phyloP scores from a whole-genome alignment of 371 early-diverging fungal species.

The Dinochytrium kinnereticum region DNA sequence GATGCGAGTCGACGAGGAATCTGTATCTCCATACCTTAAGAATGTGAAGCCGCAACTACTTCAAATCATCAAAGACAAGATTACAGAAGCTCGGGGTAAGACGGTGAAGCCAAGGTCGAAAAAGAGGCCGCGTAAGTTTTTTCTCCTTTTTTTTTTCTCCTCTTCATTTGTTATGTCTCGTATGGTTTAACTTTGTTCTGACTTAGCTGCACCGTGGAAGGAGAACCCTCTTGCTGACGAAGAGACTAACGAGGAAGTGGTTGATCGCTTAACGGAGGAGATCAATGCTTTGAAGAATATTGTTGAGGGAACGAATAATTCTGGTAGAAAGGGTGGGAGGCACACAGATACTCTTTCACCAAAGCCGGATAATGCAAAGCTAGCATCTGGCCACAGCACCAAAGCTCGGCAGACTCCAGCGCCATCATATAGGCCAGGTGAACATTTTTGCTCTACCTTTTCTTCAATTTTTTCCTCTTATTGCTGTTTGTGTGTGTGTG shows the following conservation, averaged over 20 bases:
- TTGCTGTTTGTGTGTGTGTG: too few relatives aligned
- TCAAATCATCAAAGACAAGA: conserved; percentile 27
- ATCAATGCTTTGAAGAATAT: conserved; percentile 22
- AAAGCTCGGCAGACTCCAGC: neutral
- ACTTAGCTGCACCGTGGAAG: conserved; percentile 9
- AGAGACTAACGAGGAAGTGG: conserved; percentile 15
- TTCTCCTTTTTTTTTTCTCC: neutral
- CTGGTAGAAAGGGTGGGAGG: neutral
- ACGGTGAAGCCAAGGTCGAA: conserved; percentile 5
- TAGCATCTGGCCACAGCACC: neutral
- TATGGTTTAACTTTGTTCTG: too few relatives aligned
- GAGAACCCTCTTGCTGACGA: conserved; percentile 1
- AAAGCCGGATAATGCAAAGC: neutral
- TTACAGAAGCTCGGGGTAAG: conserved; percentile 26
- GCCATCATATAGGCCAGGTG: neutral
- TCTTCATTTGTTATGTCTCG: neutral
- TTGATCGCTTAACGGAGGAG: conserved; percentile 23
- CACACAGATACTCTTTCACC: neutral
- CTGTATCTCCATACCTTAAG: conserved; percentile 50
- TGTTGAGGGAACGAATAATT: conserved; percentile 7
- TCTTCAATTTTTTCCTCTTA: too few relatives aligned
- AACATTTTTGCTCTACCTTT: neutral
- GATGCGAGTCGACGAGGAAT: conserved; percentile 32
- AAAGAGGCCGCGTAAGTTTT: neutral
- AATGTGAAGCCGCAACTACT: conserved; percentile 42